Evolutionary conservation across 345 rosid species (phyloP), one percentile per base, ranked within the genome.

Genomic region (Dipteronia dyeriana): DNA sequence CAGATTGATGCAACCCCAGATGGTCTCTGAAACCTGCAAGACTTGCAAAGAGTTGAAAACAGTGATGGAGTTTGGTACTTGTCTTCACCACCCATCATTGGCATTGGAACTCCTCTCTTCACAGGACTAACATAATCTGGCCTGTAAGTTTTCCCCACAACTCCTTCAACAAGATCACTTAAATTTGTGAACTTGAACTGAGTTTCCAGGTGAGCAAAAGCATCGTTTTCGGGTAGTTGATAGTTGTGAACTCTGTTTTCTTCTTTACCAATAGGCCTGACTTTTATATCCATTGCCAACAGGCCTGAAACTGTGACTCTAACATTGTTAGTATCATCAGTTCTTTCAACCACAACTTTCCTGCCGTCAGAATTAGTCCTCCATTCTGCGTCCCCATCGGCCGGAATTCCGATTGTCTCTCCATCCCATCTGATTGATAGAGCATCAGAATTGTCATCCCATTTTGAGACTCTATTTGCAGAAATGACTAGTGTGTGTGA

Each of bases 31-130:
- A 91, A 88, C 81, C 86, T 84, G 78, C 93, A 91, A 68, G 66
- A 80, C 51, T 68, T 82, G 78, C 96, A 91, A 45, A 79, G 49
- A 77, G 91, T 68, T 19, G 92, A 91, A 57, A 82, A 85, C 57
- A 90, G 79, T 9, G 92, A 82, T 41, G 87, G 83, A 60, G 91
- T 90, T 70, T 84, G 85, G 76, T 90, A 91, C 78, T 89, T 88
- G 79, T 88, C 88, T 70, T 87, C 88, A 0, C 97, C 96, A 22
- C 93, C 94, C 93, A 88, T 88, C 79, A 88, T 81, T 7, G 93
- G 97, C 96, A 90, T 91, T 0, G 91, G 84, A 4, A 90, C 92
- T 4, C 92, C 96, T n/a, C 60, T 74, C 86, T 81, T 90, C 41
- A 85, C 93, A 7, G 91, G 89, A 60, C 93, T 91, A 13, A 85